Percentiles rank a stretch among this genome's conserved stretches.
Conservation (phyloP, 306 rosid species). For the Pyrus communis region DNA sequence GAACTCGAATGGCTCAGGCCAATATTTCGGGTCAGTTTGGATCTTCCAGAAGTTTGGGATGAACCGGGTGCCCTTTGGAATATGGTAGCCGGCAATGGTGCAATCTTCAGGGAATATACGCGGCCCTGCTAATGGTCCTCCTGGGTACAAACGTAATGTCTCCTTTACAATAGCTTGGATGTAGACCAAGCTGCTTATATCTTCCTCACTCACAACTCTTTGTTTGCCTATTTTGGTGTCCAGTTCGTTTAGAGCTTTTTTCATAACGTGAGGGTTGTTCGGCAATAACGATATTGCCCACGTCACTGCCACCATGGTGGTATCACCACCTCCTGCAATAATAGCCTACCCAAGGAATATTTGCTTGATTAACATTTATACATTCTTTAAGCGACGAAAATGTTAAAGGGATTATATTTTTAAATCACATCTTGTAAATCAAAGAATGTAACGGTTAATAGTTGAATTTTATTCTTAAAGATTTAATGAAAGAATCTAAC, state of each 20-base stretch:
- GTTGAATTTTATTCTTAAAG: too few relatives aligned
- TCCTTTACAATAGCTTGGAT: constrained; percentile 47
- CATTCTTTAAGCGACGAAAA: too few relatives aligned
- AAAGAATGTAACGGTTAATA: too few relatives aligned
- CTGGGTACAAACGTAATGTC: constrained; percentile 41
- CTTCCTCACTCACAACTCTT: constrained; percentile 1
- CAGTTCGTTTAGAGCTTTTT: constrained; percentile 17
- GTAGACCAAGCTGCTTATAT: constrained; percentile 28
- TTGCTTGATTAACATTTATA: not conserved
- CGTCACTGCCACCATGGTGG: constrained; percentile 14
- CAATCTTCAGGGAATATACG: constrained; percentile 40
- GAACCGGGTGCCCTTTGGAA: not conserved
- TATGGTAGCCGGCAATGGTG: constrained; percentile 30
- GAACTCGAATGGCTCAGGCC: constrained; percentile 12
- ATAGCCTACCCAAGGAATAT: not conserved
- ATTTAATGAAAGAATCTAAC: too few relatives aligned
- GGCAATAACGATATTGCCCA: constrained; percentile 22
- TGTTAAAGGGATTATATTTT: too few relatives aligned
- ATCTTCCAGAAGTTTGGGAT: constrained; percentile 13
- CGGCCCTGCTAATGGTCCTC: constrained; percentile 24
- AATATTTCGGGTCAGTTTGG: constrained; percentile 2
- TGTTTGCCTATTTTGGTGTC: constrained; percentile 15
- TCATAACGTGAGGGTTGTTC: constrained; percentile 4
- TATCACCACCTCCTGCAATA: constrained; percentile 17
- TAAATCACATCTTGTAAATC: too few relatives aligned